Base-by-base conservation (phyloP, 2,329 filamentous ascomycete species). In the Phyllosticta citribraziliensis region DNA sequence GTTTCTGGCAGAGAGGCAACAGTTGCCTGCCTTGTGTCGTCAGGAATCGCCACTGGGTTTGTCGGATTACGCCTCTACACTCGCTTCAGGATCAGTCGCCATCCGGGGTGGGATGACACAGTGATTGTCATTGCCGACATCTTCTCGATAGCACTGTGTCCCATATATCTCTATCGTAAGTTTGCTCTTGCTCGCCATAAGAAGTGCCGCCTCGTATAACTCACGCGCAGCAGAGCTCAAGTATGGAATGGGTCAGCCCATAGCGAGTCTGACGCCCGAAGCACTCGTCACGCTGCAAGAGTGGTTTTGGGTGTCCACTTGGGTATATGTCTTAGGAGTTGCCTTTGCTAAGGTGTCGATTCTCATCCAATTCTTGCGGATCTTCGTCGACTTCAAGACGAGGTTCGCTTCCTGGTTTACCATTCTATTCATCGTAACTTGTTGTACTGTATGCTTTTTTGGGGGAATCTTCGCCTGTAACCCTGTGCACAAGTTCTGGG, bases 361-460 rank as follows among this genome's bases (percentile, higher is more conserved):
- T 50, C 58, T 61, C 10, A 53, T 53, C 10, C 58, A 61, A 22
- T 61, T 56, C 20, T 52, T 61, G 52, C 58, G 58, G 12, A 54
- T 61, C 10, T 61, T 61, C 25, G 54, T 56, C 6, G 54, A 50
- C 12, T 27, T 11, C 14, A 56, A 35, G 12, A 61, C 58, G 2
- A 52, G 54, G 17, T 8, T 56, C 12, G 54, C 54, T 2, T 52
- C 58, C 5, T 61, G 58, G 58, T 30, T 54, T 6, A 61, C 54
- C 12, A 30, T 56, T 8, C 47, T 20, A 6, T 61, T 61, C 40
- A 61, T 56, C n/a, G 10, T 56, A 5, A 61, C 40, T 20, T 61
- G 58, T 30, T 61, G 58, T 17, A 22, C 52, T 6, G 53, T 61
- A 24, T 61, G 58, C n/a, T 30, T 61, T 10, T 56, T 61, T 54